Evolutionary conservation across 2,329 filamentous ascomycete genomes (phyloP).

Genomic region (Nannizziopsis barbatae): DNA sequence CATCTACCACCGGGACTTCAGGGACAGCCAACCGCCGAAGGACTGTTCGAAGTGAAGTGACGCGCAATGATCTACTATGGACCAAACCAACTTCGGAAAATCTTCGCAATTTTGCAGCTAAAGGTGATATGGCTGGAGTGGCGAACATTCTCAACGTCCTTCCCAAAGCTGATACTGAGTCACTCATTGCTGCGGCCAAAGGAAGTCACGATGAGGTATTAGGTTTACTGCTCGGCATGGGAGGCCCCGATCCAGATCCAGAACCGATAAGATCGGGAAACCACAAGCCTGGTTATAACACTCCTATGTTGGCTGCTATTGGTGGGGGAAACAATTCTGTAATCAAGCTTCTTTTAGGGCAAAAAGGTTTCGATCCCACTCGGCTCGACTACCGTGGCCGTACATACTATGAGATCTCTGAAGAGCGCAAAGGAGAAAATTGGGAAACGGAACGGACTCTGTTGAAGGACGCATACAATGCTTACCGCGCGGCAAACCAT

Average conservation of each 20-base stretch:
- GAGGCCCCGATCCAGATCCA: slow-evolving; percentile 57
- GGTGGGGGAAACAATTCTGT: slow-evolving; percentile 78
- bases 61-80: slow-evolving; percentile 41
- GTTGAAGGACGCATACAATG: slow-evolving; percentile 53
- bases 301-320: slow-evolving; percentile 88
- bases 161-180: slow-evolving; percentile 61
- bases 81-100: slow-evolving; percentile 42
- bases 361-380: slow-evolving; percentile 72
- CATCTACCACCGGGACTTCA: slow-evolving; percentile 2
- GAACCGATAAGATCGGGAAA: slow-evolving; percentile 45
- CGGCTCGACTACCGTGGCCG: slow-evolving; percentile 59
- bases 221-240: slow-evolving; percentile 61
- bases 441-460: slow-evolving; percentile 83
- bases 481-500: slow-evolving; percentile 22
- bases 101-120: slow-evolving; percentile 39
- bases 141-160: slow-evolving; percentile 40
- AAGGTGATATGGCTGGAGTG: slow-evolving; percentile 40
- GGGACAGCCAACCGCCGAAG: slow-evolving; percentile 26
- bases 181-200: slow-evolving; percentile 80
- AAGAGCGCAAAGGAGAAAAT: slow-evolving; percentile 68
- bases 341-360: slow-evolving; percentile 65
- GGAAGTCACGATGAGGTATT: slow-evolving; percentile 84
- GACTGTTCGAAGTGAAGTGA: slow-evolving; percentile 40
- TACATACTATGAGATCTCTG: slow-evolving; percentile 78
- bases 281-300: slow-evolving; percentile 60